Evolutionary conservation across 1,284 basidiomycete genomes (phyloP), one percentile per base, ranked within the genome.

Genomic region (Sanghuangporus sanghuang): DNA sequence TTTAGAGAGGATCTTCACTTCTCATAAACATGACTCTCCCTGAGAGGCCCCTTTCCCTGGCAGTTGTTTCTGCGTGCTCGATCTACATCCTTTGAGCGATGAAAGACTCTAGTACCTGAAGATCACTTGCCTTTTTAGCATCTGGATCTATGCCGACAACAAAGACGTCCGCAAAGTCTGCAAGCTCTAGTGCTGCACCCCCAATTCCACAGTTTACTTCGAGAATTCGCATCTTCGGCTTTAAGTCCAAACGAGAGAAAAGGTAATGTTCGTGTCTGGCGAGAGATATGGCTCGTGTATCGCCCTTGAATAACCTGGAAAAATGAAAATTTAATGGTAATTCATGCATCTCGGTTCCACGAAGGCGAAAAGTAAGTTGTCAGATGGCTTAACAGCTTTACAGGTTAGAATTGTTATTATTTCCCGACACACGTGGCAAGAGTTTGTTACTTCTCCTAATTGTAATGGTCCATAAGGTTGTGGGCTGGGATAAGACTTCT

Each of bases 181-280:
- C 92, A 71, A 99, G 98, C 77, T 96, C 94, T 53, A 96, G 86
- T 3, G 96, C 96, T 36, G 96, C 96, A 0, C 96, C 96, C 66
- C 97, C 97, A 63, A 98, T 92, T 74, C 96, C 96, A 74, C 97
- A 99, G 1, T 97, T 97, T 65, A 99, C 96, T 74, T 99, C 96
- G 65, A 99, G 89, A 39, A 99, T 95, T 53, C 90, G 86, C 95
- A 97, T 97, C 49, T 93, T 93, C 6, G 93, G 88, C 65, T 86
- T 86, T 68, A 95, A 79, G 56, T 77, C 74, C 86, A 96, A 95
- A 73, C 93, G 85, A 6, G 87, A 79, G 14, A 95, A 89, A 67
- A 99, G 92, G 79, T 96, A 98, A 79, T 99, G 96, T 79, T 99
- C 96, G 74, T 99, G 96, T 61, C 97, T 90, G 14, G 96, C 96